Percentiles rank a stretch among this genome's conserved stretches.
These are phyloP conservation scores for Psilocybe mexicana DNA, from an alignment of 1,284 basidiomycete genomes.

Conservation along the genomic window DNA sequence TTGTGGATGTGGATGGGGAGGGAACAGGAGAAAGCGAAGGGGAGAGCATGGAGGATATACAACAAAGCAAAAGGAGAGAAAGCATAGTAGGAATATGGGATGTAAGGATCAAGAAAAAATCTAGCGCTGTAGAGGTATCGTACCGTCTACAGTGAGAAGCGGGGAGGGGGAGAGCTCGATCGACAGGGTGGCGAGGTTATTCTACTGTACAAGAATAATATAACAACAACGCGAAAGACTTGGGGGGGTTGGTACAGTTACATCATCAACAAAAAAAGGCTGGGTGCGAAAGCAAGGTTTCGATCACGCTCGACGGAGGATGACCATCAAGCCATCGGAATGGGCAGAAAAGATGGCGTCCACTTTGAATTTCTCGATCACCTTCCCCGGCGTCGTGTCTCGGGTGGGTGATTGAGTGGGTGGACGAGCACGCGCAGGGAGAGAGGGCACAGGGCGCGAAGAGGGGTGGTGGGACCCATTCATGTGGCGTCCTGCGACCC, in stretches of 20 bases:
- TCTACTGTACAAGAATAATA: neutral
- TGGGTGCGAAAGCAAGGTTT: neutral
- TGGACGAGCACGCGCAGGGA: neutral
- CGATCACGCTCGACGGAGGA: conserved; percentile 48
- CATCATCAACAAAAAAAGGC: neutral
- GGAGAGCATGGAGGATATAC: neutral
- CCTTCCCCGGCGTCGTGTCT: neutral
- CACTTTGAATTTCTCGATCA: conserved; percentile 41
- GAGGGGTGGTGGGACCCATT: neutral
- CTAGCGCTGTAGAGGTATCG: neutral
- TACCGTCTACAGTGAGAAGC: no score
- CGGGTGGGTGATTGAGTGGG: neutral
- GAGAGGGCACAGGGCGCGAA: conserved; percentile 1
- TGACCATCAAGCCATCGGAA: conserved; percentile 77
- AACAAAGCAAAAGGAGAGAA: neutral
- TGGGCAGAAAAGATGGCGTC: conserved; percentile 82
- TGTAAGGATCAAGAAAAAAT: neutral
- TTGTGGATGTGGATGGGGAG: neutral
- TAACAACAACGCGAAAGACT: neutral
- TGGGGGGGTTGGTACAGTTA: neutral
- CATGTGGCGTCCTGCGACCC: neutral
- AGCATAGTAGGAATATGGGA: neutral
- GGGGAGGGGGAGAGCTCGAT: neutral
- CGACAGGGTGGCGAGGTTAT: neutral
- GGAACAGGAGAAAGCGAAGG: neutral